Conservation (phyloP, 2,329 filamentous ascomycete genomes). For the Endocalyx cinctus region DNA sequence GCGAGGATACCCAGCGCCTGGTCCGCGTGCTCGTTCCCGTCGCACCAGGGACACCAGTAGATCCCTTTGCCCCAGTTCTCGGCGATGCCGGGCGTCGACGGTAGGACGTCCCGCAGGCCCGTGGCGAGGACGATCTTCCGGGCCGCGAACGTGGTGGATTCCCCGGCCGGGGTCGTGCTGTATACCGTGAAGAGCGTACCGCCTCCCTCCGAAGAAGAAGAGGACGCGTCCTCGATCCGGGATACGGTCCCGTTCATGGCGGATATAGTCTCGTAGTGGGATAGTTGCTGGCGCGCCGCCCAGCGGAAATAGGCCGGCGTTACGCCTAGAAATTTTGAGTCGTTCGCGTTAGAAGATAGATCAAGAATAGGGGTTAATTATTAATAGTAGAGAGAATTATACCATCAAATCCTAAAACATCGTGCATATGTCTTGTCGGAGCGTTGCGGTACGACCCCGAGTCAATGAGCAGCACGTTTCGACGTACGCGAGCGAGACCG, state of each 20-base stretch:
- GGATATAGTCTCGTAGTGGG: constrained; percentile 43
- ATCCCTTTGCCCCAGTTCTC: constrained; percentile 57
- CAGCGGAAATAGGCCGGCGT: constrained; percentile 50
- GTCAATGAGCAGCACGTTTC: constrained; percentile 53
- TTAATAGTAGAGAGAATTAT: neutral
- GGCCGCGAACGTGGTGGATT: constrained; percentile 33
- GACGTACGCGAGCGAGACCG: constrained; percentile 53
- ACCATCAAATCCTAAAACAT: constrained; percentile 58
- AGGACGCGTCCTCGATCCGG: constrained; percentile 32
- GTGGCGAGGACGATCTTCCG: constrained; percentile 55
- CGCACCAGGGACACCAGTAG: constrained; percentile 63
- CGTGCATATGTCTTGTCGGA: constrained; percentile 55
- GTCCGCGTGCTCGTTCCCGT: constrained; percentile 57
- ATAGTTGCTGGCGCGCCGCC: constrained; percentile 48
- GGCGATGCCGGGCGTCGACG: constrained; percentile 47
- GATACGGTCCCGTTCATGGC: constrained; percentile 50
- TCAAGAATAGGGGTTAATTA: neutral
- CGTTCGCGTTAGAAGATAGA: constrained; percentile 2
- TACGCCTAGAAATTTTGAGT: constrained; percentile 35
- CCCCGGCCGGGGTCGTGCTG: constrained; percentile 22
- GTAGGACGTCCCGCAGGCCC: constrained; percentile 51
- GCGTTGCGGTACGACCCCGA: constrained; percentile 54
- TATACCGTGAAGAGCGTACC: constrained; percentile 42
- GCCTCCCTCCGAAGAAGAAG: constrained; percentile 29
- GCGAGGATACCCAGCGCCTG: constrained; percentile 52